phyloP scores from a whole-genome alignment of 352 stramenopile species.

The Thalassiosira oceanica region DNA sequence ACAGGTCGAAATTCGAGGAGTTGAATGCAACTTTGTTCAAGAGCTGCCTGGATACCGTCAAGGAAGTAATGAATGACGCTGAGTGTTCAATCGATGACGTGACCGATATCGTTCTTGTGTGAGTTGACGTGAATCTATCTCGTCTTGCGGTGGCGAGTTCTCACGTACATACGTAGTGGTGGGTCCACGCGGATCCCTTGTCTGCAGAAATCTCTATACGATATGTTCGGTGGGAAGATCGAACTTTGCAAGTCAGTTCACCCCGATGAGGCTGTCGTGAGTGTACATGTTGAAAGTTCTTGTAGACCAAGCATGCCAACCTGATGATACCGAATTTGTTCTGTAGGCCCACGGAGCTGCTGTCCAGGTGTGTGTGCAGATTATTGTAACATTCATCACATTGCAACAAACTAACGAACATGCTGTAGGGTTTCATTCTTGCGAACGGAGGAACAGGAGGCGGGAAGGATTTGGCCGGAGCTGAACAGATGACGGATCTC shows the following conservation, averaged over 20 bases:
- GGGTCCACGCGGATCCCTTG: conserved; percentile 72
- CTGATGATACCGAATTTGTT: no score
- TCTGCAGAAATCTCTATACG: conserved; percentile 66
- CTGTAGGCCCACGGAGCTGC: conserved; percentile 73
- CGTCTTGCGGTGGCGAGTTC: no score
- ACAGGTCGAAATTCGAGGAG: conserved; percentile 60
- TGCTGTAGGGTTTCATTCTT: conserved; percentile 71
- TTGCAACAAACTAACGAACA: no score
- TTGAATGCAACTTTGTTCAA: conserved; percentile 78
- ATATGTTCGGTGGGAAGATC: conserved; percentile 71
- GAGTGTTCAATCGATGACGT: conserved; percentile 40
- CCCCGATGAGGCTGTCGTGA: conserved; percentile 78
- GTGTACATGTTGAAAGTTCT: no score
- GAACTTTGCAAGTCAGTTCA: conserved; percentile 76
- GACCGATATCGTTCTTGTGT: conserved; percentile 81
- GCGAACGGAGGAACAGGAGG: conserved; percentile 60
- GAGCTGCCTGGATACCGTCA: conserved; percentile 84
- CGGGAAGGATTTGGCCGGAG: conserved; percentile 64
- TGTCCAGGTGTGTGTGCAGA: no score
- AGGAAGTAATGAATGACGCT: conserved; percentile 53
- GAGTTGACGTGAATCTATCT: no score
- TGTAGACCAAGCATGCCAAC: no score
- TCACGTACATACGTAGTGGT: no score
- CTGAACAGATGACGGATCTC: conserved; percentile 64
- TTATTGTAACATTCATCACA: no score